Percentiles rank a stretch among this genome's conserved stretches.
Evolutionary conservation across 1,284 basidiomycete genomes (phyloP).

Genomic region (Hymenochaete sp.): DNA sequence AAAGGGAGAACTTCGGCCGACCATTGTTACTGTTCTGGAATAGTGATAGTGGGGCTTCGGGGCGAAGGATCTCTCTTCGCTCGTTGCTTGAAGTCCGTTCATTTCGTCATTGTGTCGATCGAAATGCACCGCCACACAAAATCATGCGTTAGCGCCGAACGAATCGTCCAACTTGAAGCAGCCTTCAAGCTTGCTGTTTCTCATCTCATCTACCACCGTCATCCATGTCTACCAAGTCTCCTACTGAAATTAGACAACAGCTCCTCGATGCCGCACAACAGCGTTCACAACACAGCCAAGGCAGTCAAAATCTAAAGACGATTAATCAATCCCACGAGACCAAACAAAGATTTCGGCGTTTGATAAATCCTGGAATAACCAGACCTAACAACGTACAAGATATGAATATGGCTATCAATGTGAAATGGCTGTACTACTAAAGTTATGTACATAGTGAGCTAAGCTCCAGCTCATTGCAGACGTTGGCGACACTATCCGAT

Average conservation of each 20-base stretch:
- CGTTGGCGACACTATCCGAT: conserved; percentile 56
- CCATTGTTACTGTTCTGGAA: background rate
- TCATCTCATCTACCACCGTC: too few species aligned
- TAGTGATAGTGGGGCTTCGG: background rate
- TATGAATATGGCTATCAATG: conserved; percentile 55
- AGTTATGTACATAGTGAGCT: background rate
- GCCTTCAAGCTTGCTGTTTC: too few species aligned
- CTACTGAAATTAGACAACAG: background rate
- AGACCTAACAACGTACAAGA: conserved; percentile 58
- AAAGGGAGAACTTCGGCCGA: background rate
- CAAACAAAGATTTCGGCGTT: conserved; percentile 59
- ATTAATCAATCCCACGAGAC: conserved; percentile 50
- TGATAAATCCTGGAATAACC: conserved; percentile 69
- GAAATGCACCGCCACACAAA: too few species aligned
- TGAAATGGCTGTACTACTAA: conserved; percentile 23
- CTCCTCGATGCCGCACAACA: conserved; percentile 8
- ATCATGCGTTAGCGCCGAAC: too few species aligned
- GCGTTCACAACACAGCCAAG: conserved; percentile 2
- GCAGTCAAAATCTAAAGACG: conserved; percentile 21
- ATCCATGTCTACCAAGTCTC: too few species aligned
- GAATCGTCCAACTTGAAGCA: too few species aligned
- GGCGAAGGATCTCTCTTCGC: too few species aligned
- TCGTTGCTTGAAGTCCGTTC: too few species aligned
- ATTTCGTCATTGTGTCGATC: too few species aligned
- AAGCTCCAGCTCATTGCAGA: conserved; percentile 33